Evolutionary conservation across 768 basidiomycete genomes (phyloP).

Genomic region (Boletus edulis): DNA sequence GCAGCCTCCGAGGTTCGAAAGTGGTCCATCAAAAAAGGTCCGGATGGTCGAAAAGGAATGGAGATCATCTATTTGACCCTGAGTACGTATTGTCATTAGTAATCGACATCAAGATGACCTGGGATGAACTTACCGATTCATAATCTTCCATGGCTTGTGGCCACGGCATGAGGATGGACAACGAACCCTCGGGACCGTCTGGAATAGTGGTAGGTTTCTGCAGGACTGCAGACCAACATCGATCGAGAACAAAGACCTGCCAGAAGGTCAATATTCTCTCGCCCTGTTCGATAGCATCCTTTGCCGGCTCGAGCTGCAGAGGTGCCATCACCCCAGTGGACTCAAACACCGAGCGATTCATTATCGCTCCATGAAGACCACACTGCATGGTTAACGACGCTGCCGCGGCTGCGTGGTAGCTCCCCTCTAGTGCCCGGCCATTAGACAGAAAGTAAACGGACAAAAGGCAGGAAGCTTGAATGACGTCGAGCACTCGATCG

Average conservation of each 20-base stretch:
- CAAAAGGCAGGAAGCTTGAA: conserved; percentile 74
- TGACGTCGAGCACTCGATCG: conserved; percentile 61
- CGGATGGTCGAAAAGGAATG: conserved; percentile 57
- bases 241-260: conserved; percentile 80
- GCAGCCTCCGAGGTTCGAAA: conserved; percentile 45
- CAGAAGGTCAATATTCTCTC: conserved; percentile 77
- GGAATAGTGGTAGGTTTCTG: conserved; percentile 65
- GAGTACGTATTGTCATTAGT: conserved; percentile 15
- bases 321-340: conserved; percentile 32
- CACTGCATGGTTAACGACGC: conserved; percentile 72
- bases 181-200: conserved; percentile 55
- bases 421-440: conserved; percentile 74
- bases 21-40: conserved; percentile 59
- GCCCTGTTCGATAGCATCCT: conserved; percentile 59
- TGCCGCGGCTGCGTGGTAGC: conserved; percentile 73
- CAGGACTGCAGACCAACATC: conserved; percentile 76
- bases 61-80: conserved; percentile 59
- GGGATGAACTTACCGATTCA: conserved; percentile 51
- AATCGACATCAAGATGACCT: conserved; percentile 2
- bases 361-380: conserved; percentile 55
- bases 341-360: conserved; percentile 33
- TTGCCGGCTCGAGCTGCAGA: conserved; percentile 55
- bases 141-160: conserved; percentile 73
- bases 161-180: conserved; percentile 73
- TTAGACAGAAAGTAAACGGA: conserved; percentile 76